Conservation (phyloP, 129 eudicot genomes). For the Flaveria trinervia region DNA sequence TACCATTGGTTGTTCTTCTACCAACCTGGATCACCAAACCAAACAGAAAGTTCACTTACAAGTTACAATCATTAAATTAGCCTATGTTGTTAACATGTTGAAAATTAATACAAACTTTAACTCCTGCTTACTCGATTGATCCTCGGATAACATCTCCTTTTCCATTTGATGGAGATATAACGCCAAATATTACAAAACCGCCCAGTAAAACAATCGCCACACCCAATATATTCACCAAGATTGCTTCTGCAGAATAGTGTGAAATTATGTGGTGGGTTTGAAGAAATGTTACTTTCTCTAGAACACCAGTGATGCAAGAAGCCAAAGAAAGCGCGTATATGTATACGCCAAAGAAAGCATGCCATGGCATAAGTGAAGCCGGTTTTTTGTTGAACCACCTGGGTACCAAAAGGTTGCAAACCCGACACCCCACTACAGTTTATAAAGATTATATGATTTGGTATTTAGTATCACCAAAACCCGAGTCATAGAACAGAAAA, state of each 20-base stretch:
- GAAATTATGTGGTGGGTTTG: conserved; percentile 60
- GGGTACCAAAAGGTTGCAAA: conserved; percentile 86
- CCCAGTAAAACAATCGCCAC: conserved; percentile 64
- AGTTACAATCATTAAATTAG: background rate
- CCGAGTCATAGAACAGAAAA: background rate
- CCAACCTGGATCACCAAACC: conserved; percentile 34
- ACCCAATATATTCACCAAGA: conserved; percentile 71
- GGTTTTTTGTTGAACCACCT: conserved; percentile 69
- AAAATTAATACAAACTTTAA: conserved; percentile 1
- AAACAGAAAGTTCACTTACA: conserved; percentile 32
- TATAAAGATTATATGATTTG: background rate
- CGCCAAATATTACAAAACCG: conserved; percentile 72
- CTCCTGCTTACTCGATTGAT: conserved; percentile 41
- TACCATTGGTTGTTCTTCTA: conserved; percentile 43
- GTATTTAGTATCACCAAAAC: background rate
- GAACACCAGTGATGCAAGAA: conserved; percentile 71
- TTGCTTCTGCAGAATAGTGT: conserved; percentile 71
- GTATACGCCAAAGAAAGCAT: conserved; percentile 67
- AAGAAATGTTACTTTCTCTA: conserved; percentile 89
- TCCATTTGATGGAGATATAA: conserved; percentile 61
- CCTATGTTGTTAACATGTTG: background rate
- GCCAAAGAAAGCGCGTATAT: conserved; percentile 74
- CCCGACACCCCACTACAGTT: conserved; percentile 75
- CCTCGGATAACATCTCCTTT: conserved; percentile 53
- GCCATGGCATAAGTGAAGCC: conserved; percentile 77